These are phyloP conservation scores for Mycena indigotica DNA, from an alignment of 768 basidiomycete species.

Conservation along the genomic window DNA sequence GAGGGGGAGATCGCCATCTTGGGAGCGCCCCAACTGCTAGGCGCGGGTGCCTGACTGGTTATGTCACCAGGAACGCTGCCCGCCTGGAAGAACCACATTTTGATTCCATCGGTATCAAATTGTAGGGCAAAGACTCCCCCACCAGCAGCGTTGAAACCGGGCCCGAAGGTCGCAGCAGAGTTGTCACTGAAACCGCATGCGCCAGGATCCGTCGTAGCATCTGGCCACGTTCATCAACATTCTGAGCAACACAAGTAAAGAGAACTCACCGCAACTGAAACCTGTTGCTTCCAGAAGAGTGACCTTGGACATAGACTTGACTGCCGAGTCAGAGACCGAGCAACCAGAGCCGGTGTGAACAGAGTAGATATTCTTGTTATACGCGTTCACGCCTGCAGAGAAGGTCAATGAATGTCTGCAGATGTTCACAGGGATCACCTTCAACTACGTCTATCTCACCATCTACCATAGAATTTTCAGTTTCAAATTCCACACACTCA, in stretches of 20 bases:
- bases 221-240: background rate
- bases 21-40: slow-evolving; percentile 44
- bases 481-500: background rate
- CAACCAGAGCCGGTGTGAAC: slow-evolving; percentile 25
- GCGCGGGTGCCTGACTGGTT: slow-evolving; percentile 35
- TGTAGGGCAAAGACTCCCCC: slow-evolving; percentile 50
- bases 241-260: background rate
- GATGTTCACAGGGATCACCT: background rate
- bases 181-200: slow-evolving; percentile 45
- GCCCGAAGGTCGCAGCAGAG: slow-evolving; percentile 39
- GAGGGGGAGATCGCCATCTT: slow-evolving; percentile 39
- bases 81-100: slow-evolving; percentile 50
- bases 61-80: slow-evolving; percentile 39
- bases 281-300: slow-evolving; percentile 8
- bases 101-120: slow-evolving; percentile 42
- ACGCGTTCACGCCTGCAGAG: slow-evolving; percentile 8
- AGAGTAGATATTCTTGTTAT: slow-evolving; percentile 25
- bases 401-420: background rate
- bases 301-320: slow-evolving; percentile 12
- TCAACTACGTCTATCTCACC: slow-evolving; percentile 8
- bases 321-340: slow-evolving; percentile 11
- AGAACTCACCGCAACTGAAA: slow-evolving; percentile 11
- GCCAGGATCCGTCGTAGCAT: slow-evolving; percentile 32
- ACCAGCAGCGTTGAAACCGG: slow-evolving; percentile 41
- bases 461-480: background rate